Percentiles rank a stretch among this genome's conserved stretches.
These are phyloP conservation scores for Annona cherimola DNA, from an alignment of 164 flowering plant species.

Conservation along the genomic window DNA sequence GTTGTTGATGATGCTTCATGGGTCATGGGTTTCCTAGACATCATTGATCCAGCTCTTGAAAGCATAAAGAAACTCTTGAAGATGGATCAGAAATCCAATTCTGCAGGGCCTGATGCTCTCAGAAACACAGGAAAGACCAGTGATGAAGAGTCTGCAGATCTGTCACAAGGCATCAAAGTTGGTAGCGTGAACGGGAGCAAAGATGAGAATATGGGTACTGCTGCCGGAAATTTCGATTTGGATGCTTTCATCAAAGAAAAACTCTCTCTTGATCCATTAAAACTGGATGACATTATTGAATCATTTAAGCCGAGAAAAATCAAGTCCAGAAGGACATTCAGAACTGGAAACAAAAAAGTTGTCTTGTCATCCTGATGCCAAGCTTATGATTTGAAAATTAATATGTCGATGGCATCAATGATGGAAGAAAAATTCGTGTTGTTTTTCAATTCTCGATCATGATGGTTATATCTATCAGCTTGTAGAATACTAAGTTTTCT, in stretches of 20 bases:
- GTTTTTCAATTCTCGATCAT: too few species aligned
- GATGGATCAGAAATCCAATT: constrained; percentile 32
- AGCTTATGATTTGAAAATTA: not conserved
- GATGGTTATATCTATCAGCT: too few species aligned
- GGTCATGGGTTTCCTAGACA: constrained; percentile 78
- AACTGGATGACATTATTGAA: constrained; percentile 49
- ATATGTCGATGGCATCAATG: too few species aligned
- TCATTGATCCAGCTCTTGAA: constrained; percentile 82
- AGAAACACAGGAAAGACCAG: constrained; percentile 9
- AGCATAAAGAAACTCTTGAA: constrained; percentile 74
- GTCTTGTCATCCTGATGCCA: not conserved
- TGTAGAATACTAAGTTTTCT: too few species aligned
- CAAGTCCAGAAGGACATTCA: constrained; percentile 26
- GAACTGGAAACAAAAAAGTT: constrained; percentile 14
- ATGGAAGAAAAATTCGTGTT: too few species aligned
- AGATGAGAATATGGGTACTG: not conserved
- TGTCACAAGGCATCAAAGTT: not conserved
- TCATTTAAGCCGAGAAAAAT: constrained; percentile 12
- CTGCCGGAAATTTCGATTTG: constrained; percentile 40
- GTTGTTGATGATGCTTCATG: constrained; percentile 95
- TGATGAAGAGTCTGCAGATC: constrained; percentile 17
- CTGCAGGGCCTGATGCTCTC: constrained; percentile 15
- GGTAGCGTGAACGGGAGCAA: constrained; percentile 10
- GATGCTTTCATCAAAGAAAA: constrained; percentile 56
- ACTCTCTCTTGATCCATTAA: constrained; percentile 51